Percentiles rank a stretch among this genome's conserved stretches.
Evolutionary conservation across 768 basidiomycete species (phyloP).

Genomic region (Nidula microcarpa): DNA sequence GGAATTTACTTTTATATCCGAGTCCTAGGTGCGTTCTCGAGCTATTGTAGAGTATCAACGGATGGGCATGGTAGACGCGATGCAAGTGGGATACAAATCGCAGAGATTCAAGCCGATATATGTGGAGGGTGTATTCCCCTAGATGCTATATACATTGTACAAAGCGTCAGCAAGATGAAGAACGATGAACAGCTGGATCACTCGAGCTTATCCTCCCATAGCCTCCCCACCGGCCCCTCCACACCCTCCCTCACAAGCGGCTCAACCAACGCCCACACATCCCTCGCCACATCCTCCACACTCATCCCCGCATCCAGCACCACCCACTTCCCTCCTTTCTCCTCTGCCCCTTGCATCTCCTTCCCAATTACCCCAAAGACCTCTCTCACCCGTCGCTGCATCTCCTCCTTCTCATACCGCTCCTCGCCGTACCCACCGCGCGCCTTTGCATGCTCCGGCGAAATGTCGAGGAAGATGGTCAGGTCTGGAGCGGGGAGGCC

Average conservation of each 20-base stretch:
- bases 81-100: no score
- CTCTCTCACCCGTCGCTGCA: conserved; percentile 63
- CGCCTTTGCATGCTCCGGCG: conserved; percentile 59
- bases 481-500: conserved; percentile 88
- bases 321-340: conserved; percentile 37
- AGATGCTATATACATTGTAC: no score
- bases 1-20: no score
- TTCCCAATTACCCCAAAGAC: conserved; percentile 55
- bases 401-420: conserved; percentile 78
- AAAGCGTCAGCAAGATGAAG: no score
- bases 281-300: conserved; percentile 44
- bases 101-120: no score
- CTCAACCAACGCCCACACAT: conserved; percentile 52
- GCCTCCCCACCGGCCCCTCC: conserved; percentile 35
- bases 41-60: no score
- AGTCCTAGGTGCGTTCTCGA: no score
- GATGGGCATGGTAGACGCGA: no score
- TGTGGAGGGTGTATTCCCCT: no score
- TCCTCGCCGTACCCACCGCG: conserved; percentile 86
- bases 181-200: no score
- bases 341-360: conserved; percentile 33
- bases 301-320: conserved; percentile 55
- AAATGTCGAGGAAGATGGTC: conserved; percentile 81
- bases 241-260: conserved; percentile 33
- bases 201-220: conserved; percentile 40